These are phyloP conservation scores for Ogataea trehalophila DNA, from an alignment of 805 yeast species.

Conservation along the genomic window DNA sequence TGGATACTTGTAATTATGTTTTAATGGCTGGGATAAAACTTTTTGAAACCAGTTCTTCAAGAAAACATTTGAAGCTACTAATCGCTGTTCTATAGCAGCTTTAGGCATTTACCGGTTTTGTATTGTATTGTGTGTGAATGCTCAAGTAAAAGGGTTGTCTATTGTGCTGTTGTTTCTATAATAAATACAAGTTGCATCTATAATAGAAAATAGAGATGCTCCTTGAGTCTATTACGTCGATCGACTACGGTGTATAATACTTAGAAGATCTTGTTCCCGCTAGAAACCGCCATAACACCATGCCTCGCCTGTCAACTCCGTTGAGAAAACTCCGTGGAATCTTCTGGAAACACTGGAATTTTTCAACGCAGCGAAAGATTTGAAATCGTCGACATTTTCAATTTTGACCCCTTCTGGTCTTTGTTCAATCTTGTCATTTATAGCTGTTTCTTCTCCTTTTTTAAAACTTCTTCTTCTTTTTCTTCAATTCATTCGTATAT, in stretches of 20 bases:
- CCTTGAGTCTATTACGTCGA: neutral
- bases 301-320: neutral
- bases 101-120: constrained; percentile 4
- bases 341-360: constrained; percentile 11
- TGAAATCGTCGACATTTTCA: neutral
- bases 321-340: constrained; percentile 5
- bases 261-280: neutral
- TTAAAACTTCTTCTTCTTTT: neutral
- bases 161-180: neutral
- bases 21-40: constrained; percentile 2
- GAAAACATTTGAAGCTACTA: constrained; percentile 5
- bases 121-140: neutral
- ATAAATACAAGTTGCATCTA: neutral
- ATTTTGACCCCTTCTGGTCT: neutral
- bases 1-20: neutral
- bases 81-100: constrained; percentile 4
- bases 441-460: neutral
- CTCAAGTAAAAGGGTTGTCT: neutral
- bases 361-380: neutral
- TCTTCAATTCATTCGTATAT: neutral
- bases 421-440: neutral
- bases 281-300: neutral
- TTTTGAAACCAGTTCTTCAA: constrained; percentile 12
- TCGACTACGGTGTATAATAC: neutral
- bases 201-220: neutral